Evolutionary conservation across 331 rosid species (phyloP), one percentile per base, ranked within the genome.

Genomic region (Malus hybrid): DNA sequence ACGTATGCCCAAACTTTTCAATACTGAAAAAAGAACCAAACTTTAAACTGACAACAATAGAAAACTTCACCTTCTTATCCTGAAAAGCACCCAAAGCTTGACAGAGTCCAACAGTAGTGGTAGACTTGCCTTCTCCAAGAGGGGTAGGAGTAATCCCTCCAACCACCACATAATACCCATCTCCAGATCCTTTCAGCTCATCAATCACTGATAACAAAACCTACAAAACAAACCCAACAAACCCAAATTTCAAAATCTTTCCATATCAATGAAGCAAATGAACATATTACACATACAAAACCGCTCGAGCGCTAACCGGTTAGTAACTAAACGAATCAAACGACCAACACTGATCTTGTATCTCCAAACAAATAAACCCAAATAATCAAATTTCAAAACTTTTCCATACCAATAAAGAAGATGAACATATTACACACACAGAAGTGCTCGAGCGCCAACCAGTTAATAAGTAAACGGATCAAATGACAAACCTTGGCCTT

Each of bases 11-110:
- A 42, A 42, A 42, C 0, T 42, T 9, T 42, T 42, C 64, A 6
- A 55, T 13, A 32, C 20, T 32, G 4, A 34, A 7, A 68, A 2
- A 22, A 20, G 26, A 33, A 18, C 3, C 22, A 33, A 12, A 29
- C 22, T 33, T 3, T 28, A 3, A 70, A 71, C 33, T 10, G 16
- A 62, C 3, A 70, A 71, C 6, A 24, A 29, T 34, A 33, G 11
- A 36, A 16, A 33, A 7, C 2, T 26, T 56, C 64, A 93, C 98
- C 96, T 92, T 94, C 78, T 87, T 94, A 68, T 94, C 88, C 79
- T 92, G 99, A 80, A 86, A 94, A 86, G 99, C 96, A 73, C 99
- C 99, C 75, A 94, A 82, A 81, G 99, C 99, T 89, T 94, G 99
- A 78, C 99, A 94, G 58, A 94, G 97, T 30, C 99, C 99, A 66